Base-by-base conservation (phyloP, 2,329 filamentous ascomycete genomes). In the Epichloe aotearoae region DNA sequence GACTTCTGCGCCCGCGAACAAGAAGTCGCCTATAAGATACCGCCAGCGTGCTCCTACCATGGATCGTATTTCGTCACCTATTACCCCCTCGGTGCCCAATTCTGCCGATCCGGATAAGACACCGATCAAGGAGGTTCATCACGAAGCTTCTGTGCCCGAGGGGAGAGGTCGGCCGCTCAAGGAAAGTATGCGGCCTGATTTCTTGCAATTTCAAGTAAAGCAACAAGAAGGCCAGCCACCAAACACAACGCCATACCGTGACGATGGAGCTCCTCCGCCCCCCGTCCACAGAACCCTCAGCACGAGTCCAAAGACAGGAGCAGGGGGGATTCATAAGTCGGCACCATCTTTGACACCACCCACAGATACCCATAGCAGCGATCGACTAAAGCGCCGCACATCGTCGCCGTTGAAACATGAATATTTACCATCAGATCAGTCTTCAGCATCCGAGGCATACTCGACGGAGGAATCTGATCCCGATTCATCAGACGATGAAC, bases 381-480 rank as follows among this genome's bases (percentile, higher is more conserved):
- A 59, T 56, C 74, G 65, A 65, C 56, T 79, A 20, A 79, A 84
- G 61, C 80, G 90, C 43, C 81, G 89, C 17, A 85, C 82, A 1
- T 97, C 93, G 0, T 98, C 93, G 1, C 93, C 93, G 0, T 73
- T 98, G 47, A 98, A 98, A 70, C 91, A 97, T 63, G 91, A 98
- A 68, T 98, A 96, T 60, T 84, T 90, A 55, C 91, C 91, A 14
- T 97, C 93, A 1, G 79, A 83, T 47, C 67, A 73, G 46, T 81
- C 77, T 0, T 82, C 79, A 0, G 70, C 80, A 41, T 80, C 80
- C 6, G 80, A 61, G 17, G 55, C 60, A 10, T 66, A 74, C 17
- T 76, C 75, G 5, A 69, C 73, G 45, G 77, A 80, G 46, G 69
- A 72, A 41, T 77, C 75, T 14, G 69, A 63, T 19, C 66, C 66